phyloP scores from a whole-genome alignment of 805 yeast genomes.

The Huiozyma naganishii region DNA sequence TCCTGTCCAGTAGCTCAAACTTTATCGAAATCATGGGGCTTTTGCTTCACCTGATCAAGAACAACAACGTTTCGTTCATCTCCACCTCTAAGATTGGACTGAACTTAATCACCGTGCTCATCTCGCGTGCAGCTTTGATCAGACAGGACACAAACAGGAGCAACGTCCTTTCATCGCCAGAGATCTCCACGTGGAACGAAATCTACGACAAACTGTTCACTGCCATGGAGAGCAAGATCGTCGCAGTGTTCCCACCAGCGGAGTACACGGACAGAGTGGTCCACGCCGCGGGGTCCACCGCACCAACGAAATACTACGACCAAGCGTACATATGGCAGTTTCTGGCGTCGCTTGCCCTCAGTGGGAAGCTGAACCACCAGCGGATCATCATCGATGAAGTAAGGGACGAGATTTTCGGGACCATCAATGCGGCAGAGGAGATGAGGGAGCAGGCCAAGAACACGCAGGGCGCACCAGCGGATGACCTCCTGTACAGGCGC shows the following conservation, averaged over 20 bases:
- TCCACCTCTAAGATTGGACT: conserved; percentile 67
- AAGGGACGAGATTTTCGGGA: conserved; percentile 84
- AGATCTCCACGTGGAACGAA: conserved; percentile 51
- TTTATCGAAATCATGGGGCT: conserved; percentile 71
- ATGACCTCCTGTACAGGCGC: conserved; percentile 38
- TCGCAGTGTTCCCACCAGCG: conserved; percentile 72
- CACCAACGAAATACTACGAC: conserved; percentile 33
- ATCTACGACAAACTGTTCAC: conserved; percentile 77
- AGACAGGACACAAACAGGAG: conserved; percentile 60
- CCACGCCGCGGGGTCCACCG: background rate
- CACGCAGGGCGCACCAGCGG: conserved; percentile 14
- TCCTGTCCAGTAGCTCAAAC: conserved; percentile 64
- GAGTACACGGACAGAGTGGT: conserved; percentile 20
- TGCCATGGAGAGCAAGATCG: conserved; percentile 64
- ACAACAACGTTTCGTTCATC: conserved; percentile 50
- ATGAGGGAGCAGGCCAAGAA: conserved; percentile 20
- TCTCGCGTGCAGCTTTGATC: conserved; percentile 85
- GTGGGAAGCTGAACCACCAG: conserved; percentile 85
- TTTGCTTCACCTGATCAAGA: conserved; percentile 56
- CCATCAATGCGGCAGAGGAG: conserved; percentile 63
- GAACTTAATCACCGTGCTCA: conserved; percentile 76
- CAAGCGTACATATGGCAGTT: conserved; percentile 94
- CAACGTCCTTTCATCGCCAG: conserved; percentile 30
- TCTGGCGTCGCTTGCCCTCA: conserved; percentile 83
- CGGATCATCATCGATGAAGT: conserved; percentile 89